These are phyloP conservation scores for Boletus mariae DNA, from an alignment of 1,284 basidiomycete species.

Conservation along the genomic window DNA sequence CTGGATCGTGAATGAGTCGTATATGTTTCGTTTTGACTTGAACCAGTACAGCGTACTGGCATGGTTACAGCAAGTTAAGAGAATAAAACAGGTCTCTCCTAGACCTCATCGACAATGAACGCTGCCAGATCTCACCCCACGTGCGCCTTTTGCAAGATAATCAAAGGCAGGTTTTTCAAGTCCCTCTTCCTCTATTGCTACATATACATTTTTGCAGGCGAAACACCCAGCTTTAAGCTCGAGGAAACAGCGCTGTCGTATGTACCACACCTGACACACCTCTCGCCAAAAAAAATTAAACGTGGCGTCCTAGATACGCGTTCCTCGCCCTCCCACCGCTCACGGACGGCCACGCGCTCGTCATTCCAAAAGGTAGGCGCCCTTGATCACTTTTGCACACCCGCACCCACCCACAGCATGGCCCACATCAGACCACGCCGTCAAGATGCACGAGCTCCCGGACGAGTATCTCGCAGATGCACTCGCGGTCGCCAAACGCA, in stretches of 20 bases:
- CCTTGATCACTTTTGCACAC: too few relatives aligned
- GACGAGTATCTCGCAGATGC: slow-evolving; percentile 76
- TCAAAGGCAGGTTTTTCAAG: slow-evolving; percentile 56
- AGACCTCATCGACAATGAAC: neutral
- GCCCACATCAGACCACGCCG: slow-evolving; percentile 61
- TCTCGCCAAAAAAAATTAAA: too few relatives aligned
- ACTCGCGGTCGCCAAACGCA: slow-evolving; percentile 80
- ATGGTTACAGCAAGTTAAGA: neutral
- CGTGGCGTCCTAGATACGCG: slow-evolving; percentile 46
- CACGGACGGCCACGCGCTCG: slow-evolving; percentile 77
- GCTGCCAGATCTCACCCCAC: slow-evolving; percentile 42
- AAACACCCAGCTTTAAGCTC: slow-evolving; percentile 78
- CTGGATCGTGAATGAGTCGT: too few relatives aligned
- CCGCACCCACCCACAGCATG: neutral
- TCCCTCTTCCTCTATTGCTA: neutral
- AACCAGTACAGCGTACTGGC: neutral
- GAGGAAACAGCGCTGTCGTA: slow-evolving; percentile 73
- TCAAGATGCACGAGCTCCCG: slow-evolving; percentile 75
- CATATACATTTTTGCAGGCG: slow-evolving; percentile 39
- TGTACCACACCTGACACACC: slow-evolving; percentile 26
- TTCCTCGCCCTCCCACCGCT: slow-evolving; percentile 89
- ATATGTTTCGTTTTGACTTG: neutral
- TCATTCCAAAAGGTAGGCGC: slow-evolving; percentile 81
- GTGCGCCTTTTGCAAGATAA: slow-evolving; percentile 88
- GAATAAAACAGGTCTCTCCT: neutral